A percentile compares a stretch with the other conserved stretches of the same genome.
phyloP scores from a whole-genome alignment of 192 early-diverging fungal species.

The Coemansia sp. region DNA sequence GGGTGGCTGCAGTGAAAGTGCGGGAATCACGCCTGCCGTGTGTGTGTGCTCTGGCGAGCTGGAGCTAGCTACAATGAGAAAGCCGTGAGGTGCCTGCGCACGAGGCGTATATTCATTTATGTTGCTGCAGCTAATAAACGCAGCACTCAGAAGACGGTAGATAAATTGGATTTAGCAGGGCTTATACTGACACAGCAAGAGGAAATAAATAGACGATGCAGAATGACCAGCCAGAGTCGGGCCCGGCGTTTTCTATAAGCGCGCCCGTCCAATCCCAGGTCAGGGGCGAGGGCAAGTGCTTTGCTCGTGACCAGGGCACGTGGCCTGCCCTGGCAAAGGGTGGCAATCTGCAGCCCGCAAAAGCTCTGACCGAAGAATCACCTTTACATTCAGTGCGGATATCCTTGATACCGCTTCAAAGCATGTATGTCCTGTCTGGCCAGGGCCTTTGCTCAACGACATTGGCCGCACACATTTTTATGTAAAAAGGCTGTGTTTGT shows the following conservation, averaged over 20 bases:
- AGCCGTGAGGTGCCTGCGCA: conserved; percentile 6
- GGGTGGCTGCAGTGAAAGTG: conserved; percentile 10
- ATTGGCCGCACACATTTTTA: too few relatives aligned
- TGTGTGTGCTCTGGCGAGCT: background rate
- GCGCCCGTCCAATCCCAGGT: background rate
- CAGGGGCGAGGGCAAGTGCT: background rate
- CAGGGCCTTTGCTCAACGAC: too few relatives aligned
- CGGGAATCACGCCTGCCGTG: conserved; percentile 9
- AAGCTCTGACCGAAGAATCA: background rate
- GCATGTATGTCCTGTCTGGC: too few relatives aligned
- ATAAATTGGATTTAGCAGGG: too few relatives aligned
- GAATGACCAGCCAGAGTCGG: background rate
- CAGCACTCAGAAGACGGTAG: background rate
- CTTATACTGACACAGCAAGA: background rate
- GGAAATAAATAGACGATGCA: background rate
- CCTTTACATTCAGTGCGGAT: too few relatives aligned
- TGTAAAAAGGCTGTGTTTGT: too few relatives aligned
- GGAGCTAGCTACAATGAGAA: background rate
- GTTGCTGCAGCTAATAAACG: conserved; percentile 5
- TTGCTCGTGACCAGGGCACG: conserved; percentile 8
- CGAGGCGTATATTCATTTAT: conserved; percentile 11
- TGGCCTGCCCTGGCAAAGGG: conserved; percentile 7
- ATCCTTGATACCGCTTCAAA: too few relatives aligned
- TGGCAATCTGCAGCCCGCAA: background rate
- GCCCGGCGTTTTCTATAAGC: background rate